These are phyloP conservation scores for Heimioporus retisporus DNA, from an alignment of 1,284 basidiomycete species.

Conservation along the genomic window DNA sequence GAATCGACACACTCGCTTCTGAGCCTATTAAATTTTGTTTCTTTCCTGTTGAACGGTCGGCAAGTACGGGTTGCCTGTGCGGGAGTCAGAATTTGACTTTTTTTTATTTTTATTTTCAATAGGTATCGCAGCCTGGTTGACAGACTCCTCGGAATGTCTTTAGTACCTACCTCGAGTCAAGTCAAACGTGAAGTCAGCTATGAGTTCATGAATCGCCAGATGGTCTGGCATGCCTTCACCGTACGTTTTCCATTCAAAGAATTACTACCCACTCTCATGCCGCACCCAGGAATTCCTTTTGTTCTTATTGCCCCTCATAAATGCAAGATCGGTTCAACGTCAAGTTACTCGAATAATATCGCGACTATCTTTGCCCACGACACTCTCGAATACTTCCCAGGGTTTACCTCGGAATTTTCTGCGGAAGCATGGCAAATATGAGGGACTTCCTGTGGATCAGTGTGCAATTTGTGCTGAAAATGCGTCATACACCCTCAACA, in stretches of 20 bases:
- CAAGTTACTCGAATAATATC: slow-evolving; percentile 59
- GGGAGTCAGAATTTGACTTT: slow-evolving; percentile 1
- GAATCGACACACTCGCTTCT: slow-evolving; percentile 75
- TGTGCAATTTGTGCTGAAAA: slow-evolving; percentile 87
- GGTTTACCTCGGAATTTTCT: slow-evolving; percentile 17
- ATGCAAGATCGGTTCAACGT: slow-evolving; percentile 71
- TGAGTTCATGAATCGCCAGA: slow-evolving; percentile 99
- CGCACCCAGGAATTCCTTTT: slow-evolving; percentile 89
- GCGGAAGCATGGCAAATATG: slow-evolving; percentile 68
- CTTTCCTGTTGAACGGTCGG: slow-evolving; percentile 92
- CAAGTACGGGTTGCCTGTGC: slow-evolving; percentile 46
- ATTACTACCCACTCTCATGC: slow-evolving; percentile 5
- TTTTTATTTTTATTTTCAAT: slow-evolving; percentile 7
- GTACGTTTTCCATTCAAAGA: slow-evolving; percentile 55
- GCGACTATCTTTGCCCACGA: slow-evolving; percentile 41
- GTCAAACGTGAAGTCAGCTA: slow-evolving; percentile 93
- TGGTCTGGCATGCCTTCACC: slow-evolving; percentile 99
- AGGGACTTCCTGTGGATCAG: slow-evolving; percentile 70
- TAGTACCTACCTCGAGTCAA: slow-evolving; percentile 80
- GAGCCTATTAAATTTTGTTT: slow-evolving; percentile 81
- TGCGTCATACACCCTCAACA: slow-evolving; percentile 67
- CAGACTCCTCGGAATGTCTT: slow-evolving; percentile 81
- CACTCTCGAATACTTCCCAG: slow-evolving; percentile 20
- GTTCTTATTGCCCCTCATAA: slow-evolving; percentile 91
- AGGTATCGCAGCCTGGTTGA: slow-evolving; percentile 92